Conservation (phyloP, 352 stramenopile species). For the Pythium chondricola region DNA sequence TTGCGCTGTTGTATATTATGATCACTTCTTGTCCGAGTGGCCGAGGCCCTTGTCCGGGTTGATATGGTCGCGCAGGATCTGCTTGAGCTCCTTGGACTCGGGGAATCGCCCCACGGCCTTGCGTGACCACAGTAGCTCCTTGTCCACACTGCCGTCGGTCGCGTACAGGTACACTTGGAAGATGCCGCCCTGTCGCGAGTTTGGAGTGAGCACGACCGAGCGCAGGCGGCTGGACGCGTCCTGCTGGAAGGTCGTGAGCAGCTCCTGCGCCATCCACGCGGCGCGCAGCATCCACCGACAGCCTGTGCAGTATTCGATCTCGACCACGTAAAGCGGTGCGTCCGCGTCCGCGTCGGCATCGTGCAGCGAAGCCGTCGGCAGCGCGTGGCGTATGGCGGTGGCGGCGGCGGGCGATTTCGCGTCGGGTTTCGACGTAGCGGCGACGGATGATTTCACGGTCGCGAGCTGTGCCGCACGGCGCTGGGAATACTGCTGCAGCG, state of each 20-base stretch:
- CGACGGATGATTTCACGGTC: neutral
- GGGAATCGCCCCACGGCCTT: slow-evolving; percentile 80
- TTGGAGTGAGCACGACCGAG: slow-evolving; percentile 61
- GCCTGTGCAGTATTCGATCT: slow-evolving; percentile 91
- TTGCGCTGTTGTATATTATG: neutral
- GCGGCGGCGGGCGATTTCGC: neutral
- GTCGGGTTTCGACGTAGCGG: neutral
- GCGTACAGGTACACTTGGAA: slow-evolving; percentile 64
- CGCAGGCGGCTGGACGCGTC: slow-evolving; percentile 43
- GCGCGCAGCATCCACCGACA: slow-evolving; percentile 88
- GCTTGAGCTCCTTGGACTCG: slow-evolving; percentile 91
- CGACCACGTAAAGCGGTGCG: slow-evolving; percentile 43
- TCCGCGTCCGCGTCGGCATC: neutral
- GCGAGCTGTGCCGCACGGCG: slow-evolving; percentile 7
- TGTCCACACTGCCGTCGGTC: slow-evolving; percentile 28
- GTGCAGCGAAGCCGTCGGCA: slow-evolving; percentile 5
- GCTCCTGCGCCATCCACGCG: slow-evolving; percentile 87
- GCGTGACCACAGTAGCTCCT: slow-evolving; percentile 83
- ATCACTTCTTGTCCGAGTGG: slow-evolving; percentile 75
- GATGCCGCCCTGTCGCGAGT: slow-evolving; percentile 45
- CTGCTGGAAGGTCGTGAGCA: slow-evolving; percentile 89
- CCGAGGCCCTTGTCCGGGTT: slow-evolving; percentile 78
- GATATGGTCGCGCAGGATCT: slow-evolving; percentile 86
- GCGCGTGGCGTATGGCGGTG: slow-evolving; percentile 3
- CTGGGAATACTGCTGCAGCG: slow-evolving; percentile 38